phyloP scores from a whole-genome alignment of 345 rosid genomes.

The Odontarrhena argentea region DNA sequence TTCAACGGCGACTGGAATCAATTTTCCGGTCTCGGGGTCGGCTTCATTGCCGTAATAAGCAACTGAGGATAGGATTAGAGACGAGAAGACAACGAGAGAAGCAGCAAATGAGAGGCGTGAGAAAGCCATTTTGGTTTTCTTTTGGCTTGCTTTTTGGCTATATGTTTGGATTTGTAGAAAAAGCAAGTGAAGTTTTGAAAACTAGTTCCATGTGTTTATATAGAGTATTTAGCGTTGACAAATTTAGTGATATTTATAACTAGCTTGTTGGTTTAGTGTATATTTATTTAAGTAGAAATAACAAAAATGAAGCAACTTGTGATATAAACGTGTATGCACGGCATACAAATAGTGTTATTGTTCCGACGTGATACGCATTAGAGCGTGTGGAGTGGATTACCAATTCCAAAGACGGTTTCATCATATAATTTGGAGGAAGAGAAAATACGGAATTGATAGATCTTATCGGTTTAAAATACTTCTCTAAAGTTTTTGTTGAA shows the following conservation, averaged over 20 bases:
- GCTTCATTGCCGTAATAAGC: conserved; percentile 36
- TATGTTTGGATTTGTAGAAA: conserved; percentile 11
- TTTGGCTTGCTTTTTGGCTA: conserved; percentile 18
- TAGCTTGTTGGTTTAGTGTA: conserved; percentile 16
- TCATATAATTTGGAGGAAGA: not conserved
- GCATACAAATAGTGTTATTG: conserved; percentile 14
- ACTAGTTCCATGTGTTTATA: conserved; percentile 27
- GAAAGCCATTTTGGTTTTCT: conserved; percentile 29
- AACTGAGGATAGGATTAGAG: conserved; percentile 38
- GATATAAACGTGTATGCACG: conserved; percentile 37
- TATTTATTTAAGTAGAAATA: not conserved
- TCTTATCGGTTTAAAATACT: not conserved
- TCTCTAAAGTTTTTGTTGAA: not conserved
- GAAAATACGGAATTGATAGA: not conserved
- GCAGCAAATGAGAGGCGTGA: conserved; percentile 40
- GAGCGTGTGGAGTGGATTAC: conserved; percentile 14
- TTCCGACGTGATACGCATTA: conserved; percentile 42
- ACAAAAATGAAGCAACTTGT: conserved; percentile 22
- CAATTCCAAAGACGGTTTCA: conserved; percentile 29
- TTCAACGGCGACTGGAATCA: conserved; percentile 47
- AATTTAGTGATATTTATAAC: not conserved
- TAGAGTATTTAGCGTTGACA: conserved; percentile 25
- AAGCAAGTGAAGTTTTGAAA: conserved; percentile 38
- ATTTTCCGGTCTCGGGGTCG: conserved; percentile 39
- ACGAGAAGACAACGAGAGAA: conserved; percentile 38